Percentiles rank a stretch among this genome's conserved stretches.
Conservation (phyloP, 2,329 filamentous ascomycete genomes). For the Botrytis deweyae region DNA sequence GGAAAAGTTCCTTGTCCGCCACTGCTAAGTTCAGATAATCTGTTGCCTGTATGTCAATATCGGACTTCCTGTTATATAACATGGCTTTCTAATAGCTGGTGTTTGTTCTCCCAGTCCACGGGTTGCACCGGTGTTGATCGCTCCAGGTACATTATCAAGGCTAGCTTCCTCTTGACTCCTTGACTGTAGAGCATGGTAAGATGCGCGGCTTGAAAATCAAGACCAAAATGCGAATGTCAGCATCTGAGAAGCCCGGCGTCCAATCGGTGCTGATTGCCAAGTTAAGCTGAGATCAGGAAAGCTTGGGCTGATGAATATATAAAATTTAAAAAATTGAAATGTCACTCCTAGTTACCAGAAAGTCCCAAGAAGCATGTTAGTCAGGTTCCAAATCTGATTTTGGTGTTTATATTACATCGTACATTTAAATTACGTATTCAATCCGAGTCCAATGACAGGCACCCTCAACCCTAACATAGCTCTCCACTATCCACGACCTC, state of each 20-base stretch:
- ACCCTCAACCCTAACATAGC: not conserved
- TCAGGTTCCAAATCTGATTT: not conserved
- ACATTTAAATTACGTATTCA: not conserved
- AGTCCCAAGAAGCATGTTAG: not conserved
- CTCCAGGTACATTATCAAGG: not conserved
- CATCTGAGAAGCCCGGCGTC: not conserved
- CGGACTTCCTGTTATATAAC: not conserved
- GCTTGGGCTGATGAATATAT: not conserved
- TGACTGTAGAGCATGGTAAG: not conserved
- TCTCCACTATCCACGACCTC: not conserved
- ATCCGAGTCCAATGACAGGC: not conserved
- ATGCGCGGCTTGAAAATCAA: not conserved
- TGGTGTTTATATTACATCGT: not conserved
- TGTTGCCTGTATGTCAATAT: not conserved
- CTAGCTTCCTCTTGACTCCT: not conserved
- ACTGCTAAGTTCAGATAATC: not conserved
- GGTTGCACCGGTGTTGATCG: not conserved
- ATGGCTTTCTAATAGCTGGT: not conserved
- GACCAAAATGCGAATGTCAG: not conserved
- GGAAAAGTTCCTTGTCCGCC: not conserved
- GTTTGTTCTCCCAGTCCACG: not conserved
- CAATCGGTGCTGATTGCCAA: conserved; percentile 11
- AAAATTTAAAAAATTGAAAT: not conserved
- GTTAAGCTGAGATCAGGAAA: conserved; percentile 8
- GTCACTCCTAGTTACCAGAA: not conserved